These are phyloP conservation scores for Talaromyces sp. DNA, from an alignment of 2,329 filamentous ascomycete genomes.

Conservation along the genomic window DNA sequence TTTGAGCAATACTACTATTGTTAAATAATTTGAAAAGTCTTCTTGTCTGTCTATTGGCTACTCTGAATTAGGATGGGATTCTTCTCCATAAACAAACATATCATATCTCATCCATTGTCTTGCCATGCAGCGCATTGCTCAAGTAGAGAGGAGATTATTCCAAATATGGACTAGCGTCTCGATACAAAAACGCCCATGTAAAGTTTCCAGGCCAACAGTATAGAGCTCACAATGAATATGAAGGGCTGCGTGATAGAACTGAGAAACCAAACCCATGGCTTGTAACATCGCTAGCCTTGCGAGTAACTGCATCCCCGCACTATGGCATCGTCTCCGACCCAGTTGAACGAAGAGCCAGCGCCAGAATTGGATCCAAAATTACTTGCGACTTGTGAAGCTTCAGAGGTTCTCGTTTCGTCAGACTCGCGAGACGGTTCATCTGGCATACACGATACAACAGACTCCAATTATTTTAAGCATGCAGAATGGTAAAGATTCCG, in stretches of 20 bases:
- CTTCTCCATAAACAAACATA: too few relatives aligned
- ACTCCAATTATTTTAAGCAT: slow-evolving; percentile 40
- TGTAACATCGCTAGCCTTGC: neutral
- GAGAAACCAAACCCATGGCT: neutral
- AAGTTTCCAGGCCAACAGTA: neutral
- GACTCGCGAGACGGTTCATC: neutral
- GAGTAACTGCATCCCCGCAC: neutral
- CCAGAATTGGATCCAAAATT: neutral
- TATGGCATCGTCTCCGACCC: neutral
- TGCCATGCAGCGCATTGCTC: neutral
- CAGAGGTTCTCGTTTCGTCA: neutral
- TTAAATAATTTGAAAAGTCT: neutral
- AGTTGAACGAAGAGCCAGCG: neutral
- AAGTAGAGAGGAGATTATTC: neutral
- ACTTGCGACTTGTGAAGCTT: slow-evolving; percentile 5
- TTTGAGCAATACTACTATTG: too few relatives aligned
- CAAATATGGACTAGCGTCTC: neutral
- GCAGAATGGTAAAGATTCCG: slow-evolving; percentile 38
- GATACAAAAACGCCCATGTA: neutral
- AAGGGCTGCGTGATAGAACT: neutral
- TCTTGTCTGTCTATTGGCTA: neutral
- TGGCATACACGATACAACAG: neutral
- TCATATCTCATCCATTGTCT: neutral
- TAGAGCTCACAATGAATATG: neutral
- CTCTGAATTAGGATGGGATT: neutral